Evolutionary conservation across 2,329 filamentous ascomycete genomes (phyloP), one percentile per base, ranked within the genome.

Genomic region (Aspergillus ustus): DNA sequence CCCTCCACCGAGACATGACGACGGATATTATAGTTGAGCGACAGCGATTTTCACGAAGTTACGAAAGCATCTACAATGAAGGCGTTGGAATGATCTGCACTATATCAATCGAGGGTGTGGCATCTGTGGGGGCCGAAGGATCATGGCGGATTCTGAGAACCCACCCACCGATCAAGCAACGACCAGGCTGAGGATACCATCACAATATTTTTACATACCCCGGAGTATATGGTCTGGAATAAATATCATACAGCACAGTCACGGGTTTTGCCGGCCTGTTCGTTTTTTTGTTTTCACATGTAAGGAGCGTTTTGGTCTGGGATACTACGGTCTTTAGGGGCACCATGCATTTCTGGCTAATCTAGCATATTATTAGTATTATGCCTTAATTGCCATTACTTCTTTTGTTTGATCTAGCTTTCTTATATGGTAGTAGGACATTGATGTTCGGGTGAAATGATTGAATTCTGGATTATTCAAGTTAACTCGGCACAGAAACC

Each of bases 1-100:
- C 61, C 64, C 67, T 52, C 55, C 62, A 20, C 45, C 60, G 7
- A 52, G 29, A 8, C 34, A 52, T 31, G 45, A 54, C n/a, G 51
- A 56, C 9, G 57, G 60, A 31, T 62, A 59, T 29, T 52, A 51
- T 37, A 46, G 15, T 52, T 56, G 40, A 60, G 31, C 49, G 44
- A 19, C 11, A 17, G 17, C 34, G 20, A 40, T 25, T 17, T 22
- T 43, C 31, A 50, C 31, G 54, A 40, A 40, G 45, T 50, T 40
- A 57, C 15, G 54, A 49, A 20, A 19, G 31, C 29, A 31, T 40
- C 29, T n/a, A 17, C 11, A 17, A 46, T 57, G 43, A 22, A 43
- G 34, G 43, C 31, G n/a, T 9, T 50, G 19, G 11, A 40, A 53
- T 53, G 54, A 61, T 55, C 45, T 55, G 28, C 55, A 20, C 22